A percentile compares a stretch with the other conserved stretches of the same genome.
Conservation (phyloP, 805 yeast species). For the Candida nonsorbophila region DNA sequence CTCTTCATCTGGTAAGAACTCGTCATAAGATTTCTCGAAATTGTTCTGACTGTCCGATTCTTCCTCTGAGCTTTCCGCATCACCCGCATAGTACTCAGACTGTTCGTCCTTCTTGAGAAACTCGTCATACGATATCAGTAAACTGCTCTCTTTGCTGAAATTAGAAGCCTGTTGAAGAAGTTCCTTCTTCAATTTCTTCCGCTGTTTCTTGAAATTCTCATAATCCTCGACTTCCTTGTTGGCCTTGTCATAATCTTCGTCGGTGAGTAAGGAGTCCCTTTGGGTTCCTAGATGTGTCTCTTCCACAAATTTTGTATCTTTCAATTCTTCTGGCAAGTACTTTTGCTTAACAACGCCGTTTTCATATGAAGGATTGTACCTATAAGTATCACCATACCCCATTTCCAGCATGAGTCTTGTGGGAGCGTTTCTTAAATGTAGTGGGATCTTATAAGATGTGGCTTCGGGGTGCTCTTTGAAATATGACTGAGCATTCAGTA, state of each 20-base stretch:
- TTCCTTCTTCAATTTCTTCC: slow-evolving; percentile 4
- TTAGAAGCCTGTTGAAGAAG: slow-evolving; percentile 2
- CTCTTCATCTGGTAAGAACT: slow-evolving; percentile 17
- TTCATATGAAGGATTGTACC: slow-evolving; percentile 77
- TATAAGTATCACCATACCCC: slow-evolving; percentile 81
- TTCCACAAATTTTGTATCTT: slow-evolving; percentile 41
- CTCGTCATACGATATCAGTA: slow-evolving; percentile 27
- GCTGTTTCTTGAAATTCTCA: slow-evolving; percentile 11
- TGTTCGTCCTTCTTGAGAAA: slow-evolving; percentile 31
- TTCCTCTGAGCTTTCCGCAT: slow-evolving; percentile 22
- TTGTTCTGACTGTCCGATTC: slow-evolving; percentile 30
- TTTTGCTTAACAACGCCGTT: slow-evolving; percentile 72
- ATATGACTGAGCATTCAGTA: slow-evolving; percentile 58
- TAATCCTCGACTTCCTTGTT: slow-evolving; percentile 14
- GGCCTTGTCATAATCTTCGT: slow-evolving; percentile 8
- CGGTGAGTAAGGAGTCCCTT: slow-evolving; percentile 14
- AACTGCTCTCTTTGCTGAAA: too few species aligned
- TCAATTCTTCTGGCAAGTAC: slow-evolving; percentile 64
- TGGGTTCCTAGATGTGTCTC: slow-evolving; percentile 50
- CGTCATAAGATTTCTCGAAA: slow-evolving; percentile 32
- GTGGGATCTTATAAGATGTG: slow-evolving; percentile 62
- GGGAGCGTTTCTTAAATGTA: slow-evolving; percentile 92
- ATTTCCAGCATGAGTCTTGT: slow-evolving; percentile 83
- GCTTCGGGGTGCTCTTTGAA: slow-evolving; percentile 54
- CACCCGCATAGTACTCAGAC: slow-evolving; percentile 35